Base-by-base conservation (phyloP, 192 early-diverging fungal species). In the Coemansia asiatica region DNA sequence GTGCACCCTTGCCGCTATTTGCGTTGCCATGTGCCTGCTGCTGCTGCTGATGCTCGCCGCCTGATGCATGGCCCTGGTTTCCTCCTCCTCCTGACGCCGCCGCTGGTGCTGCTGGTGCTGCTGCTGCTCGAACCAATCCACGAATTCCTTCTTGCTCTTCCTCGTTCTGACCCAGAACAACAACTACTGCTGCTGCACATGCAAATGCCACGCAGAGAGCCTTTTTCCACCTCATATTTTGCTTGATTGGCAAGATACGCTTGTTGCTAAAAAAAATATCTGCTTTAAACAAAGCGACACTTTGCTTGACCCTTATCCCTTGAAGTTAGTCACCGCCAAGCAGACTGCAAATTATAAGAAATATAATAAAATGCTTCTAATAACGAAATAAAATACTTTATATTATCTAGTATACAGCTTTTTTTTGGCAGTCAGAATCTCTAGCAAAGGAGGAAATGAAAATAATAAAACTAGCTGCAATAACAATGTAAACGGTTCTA, bases 141-240 rank as follows among this genome's bases (percentile, higher is more conserved):
- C 19, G 58, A n/a, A 46, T 6, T 16, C 7, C 35, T 6, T 22
- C 58, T 26, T 44, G 26, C n/a, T 46, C 58, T 21, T 44, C 35
- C 19, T 33, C 56, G 25, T 33, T 31, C 33, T 40, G 28, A 10
- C 40, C 49, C 5, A 40, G 57, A 19, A 50, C 69, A 16, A 54
- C 64, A 18, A 44, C 56, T 16, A 40, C 74, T 15, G 50, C 56
- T 16, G 50, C 74, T 15, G 28, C 26, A 29, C 27, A 60, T 26
- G 75, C 56, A 40, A 71, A 13, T 13, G 62, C 66, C 15, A 64
- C 38, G 23, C 69, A 71, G 56, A 77, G 35, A 29, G 65, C 51
- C 31, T 62, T 29, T 35, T 61, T 50, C 51, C 62, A 57, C 69
- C 53, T 64, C 75, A 77, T 77, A 12, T 8, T 44, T 44, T 44